phyloP scores from a whole-genome alignment of 1,284 basidiomycete genomes.

The Thelephora terrestris region DNA sequence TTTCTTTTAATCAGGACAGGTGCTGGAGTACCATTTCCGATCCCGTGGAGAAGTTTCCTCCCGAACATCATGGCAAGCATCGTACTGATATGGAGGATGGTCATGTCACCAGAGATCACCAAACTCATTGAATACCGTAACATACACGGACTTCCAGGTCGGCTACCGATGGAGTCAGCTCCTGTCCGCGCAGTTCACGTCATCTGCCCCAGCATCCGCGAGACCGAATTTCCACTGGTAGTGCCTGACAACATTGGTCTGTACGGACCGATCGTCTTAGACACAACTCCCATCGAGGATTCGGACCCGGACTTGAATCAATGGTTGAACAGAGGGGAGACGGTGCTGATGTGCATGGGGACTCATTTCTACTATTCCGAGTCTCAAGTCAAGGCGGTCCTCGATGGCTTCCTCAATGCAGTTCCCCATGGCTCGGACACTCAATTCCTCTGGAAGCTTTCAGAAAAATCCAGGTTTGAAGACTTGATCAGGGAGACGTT shows the following conservation, averaged over 20 bases:
- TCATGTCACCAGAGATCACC: too few relatives aligned
- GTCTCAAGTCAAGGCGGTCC: slow-evolving; percentile 5
- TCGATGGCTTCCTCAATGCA: too few relatives aligned
- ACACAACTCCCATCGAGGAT: slow-evolving; percentile 4
- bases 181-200: slow-evolving; percentile 6
- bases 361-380: slow-evolving; percentile 10
- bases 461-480: slow-evolving; percentile 8
- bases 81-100: too few relatives aligned
- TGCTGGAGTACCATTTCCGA: too few relatives aligned
- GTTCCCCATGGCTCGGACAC: slow-evolving; percentile 1
- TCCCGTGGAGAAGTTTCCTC: too few relatives aligned
- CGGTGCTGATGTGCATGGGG: slow-evolving; percentile 11
- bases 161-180: slow-evolving; percentile 6
- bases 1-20: too few relatives aligned
- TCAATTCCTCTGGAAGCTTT: slow-evolving; percentile 13
- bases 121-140: too few relatives aligned
- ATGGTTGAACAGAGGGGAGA: slow-evolving; percentile 8
- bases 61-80: too few relatives aligned
- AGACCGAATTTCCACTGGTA: slow-evolving; percentile 10
- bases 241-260: slow-evolving; percentile 7
- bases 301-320: slow-evolving; percentile 6
- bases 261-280: slow-evolving; percentile 9
- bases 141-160: slow-evolving; percentile 1
- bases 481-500: slow-evolving; percentile 2
- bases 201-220: slow-evolving; percentile 9